Percentiles rank a stretch among this genome's conserved stretches.
Conservation (phyloP, 2,329 filamentous ascomycete species). For the Pezicula carpinea region DNA sequence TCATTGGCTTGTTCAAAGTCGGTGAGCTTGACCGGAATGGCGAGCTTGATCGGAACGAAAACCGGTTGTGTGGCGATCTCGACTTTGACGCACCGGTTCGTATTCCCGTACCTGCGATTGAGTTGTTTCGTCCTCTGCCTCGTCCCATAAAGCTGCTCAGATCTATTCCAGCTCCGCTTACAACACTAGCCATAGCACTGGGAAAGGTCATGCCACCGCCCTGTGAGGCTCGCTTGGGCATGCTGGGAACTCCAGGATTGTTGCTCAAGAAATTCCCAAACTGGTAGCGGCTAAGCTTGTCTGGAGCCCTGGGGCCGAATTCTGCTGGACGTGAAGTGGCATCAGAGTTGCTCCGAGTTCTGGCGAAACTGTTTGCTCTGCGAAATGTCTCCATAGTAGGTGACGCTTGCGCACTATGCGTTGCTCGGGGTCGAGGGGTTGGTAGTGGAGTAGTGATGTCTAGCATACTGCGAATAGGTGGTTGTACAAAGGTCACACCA, state of each 20-base stretch:
- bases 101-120: conserved; percentile 16
- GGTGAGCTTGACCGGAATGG: conserved; percentile 28
- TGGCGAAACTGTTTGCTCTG: conserved; percentile 22
- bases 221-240: conserved; percentile 49
- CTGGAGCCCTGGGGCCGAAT: conserved; percentile 37
- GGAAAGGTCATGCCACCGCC: conserved; percentile 35
- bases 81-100: conserved; percentile 18
- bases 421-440: conserved; percentile 26
- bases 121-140: conserved; percentile 22
- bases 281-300: conserved; percentile 49
- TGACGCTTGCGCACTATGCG: conserved; percentile 42
- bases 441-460: conserved; percentile 38
- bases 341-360: conserved; percentile 49
- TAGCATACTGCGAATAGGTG: conserved; percentile 60
- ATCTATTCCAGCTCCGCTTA: conserved; percentile 42
- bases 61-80: conserved; percentile 25
- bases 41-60: conserved; percentile 25
- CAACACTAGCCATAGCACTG: conserved; percentile 47
- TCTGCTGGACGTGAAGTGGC: conserved; percentile 42
- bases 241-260: conserved; percentile 33
- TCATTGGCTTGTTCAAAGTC: neutral
- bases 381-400: conserved; percentile 36
- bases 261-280: conserved; percentile 55
- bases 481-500: conserved; percentile 27
- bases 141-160: conserved; percentile 36